Base-by-base conservation (phyloP, 2,329 filamentous ascomycete species). In the Aureobasidium sp. region DNA sequence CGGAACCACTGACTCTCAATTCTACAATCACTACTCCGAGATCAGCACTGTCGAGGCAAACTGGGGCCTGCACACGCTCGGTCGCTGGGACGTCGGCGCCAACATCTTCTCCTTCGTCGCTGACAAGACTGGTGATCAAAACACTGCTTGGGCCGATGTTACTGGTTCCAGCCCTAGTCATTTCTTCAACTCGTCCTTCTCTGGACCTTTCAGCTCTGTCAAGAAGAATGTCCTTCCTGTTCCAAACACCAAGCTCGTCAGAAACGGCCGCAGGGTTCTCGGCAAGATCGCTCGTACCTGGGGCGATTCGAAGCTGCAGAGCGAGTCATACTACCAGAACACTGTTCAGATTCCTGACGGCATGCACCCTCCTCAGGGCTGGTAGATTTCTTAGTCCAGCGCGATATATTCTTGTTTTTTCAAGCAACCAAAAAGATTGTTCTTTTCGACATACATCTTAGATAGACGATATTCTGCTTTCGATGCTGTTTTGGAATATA, bases 1-100 rank as follows among this genome's bases (percentile, higher is more conserved):
- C 37, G 85, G 85, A 53, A 88, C 85, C 21, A 80, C 74, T 2
- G 88, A 94, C 67, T 62, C 71, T 61, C 79, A 74, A 63, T 90
- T 65, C 63, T 74, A 74, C 66, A 69, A 73, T 64, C 72, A 75
- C 64, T 75, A 74, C 65, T 70, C 66, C 51, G 70, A 71, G 52
- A 68, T 74, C 45, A 57, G 66, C 25, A 71, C 71, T 4, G 71
- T 74, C 6, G 68, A 73, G 58, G 70, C 71, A 8, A 75, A 74
- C 61, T 74, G 72, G 72, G 62, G 59, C 16, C 63, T 74, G 2
- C 63, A 71, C 59, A 74, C 71, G 0, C 69, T 75, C 6, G 72
- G 71, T 10, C 68, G 72, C 11, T 74, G 70, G 68, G 72, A 74
- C 48, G 69, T 73, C 2, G 71, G 71, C 37, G 72, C 72, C 30